phyloP scores from a whole-genome alignment of 2,329 filamentous ascomycete species.

The Juglanconis oblonga region DNA sequence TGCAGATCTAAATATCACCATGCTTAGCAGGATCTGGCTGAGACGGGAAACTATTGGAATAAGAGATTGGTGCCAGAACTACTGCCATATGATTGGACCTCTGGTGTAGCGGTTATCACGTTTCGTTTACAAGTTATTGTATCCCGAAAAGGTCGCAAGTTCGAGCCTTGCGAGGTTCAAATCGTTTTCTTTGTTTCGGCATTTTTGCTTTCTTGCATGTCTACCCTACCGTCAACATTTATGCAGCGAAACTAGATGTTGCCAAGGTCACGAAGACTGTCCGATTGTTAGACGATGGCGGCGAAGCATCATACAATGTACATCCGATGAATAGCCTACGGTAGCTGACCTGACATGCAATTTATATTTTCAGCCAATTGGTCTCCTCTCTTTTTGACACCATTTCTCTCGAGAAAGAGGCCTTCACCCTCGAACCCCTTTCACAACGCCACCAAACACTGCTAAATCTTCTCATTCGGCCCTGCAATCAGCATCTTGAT shows the following conservation, averaged over 20 bases:
- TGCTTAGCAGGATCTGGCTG: too few relatives aligned
- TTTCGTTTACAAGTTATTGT: slow-evolving; percentile 29
- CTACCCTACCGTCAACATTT: not conserved
- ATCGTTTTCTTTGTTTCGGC: slow-evolving; percentile 10
- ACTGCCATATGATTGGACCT: not conserved
- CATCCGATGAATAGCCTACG: too few relatives aligned
- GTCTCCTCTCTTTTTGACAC: too few relatives aligned
- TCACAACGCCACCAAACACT: not conserved
- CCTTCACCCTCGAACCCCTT: not conserved
- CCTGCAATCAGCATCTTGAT: slow-evolving; percentile 69
- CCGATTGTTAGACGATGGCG: too few relatives aligned
- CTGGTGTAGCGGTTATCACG: slow-evolving; percentile 33
- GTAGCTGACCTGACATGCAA: too few relatives aligned
- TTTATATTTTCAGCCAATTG: too few relatives aligned
- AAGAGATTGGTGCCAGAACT: not conserved
- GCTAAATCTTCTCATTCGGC: slow-evolving; percentile 55
- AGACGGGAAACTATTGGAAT: too few relatives aligned
- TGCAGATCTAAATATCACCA: too few relatives aligned
- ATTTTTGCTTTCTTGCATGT: not conserved
- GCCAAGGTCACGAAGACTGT: too few relatives aligned
- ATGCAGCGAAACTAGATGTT: too few relatives aligned
- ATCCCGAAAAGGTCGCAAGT: slow-evolving; percentile 32
- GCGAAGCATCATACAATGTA: too few relatives aligned
- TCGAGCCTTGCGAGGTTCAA: slow-evolving; percentile 32
- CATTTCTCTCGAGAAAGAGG: not conserved